Evolutionary conservation across 2,329 filamentous ascomycete species (phyloP), one percentile per base, ranked within the genome.

Genomic region (Hawksworthiomyces lignivorus): DNA sequence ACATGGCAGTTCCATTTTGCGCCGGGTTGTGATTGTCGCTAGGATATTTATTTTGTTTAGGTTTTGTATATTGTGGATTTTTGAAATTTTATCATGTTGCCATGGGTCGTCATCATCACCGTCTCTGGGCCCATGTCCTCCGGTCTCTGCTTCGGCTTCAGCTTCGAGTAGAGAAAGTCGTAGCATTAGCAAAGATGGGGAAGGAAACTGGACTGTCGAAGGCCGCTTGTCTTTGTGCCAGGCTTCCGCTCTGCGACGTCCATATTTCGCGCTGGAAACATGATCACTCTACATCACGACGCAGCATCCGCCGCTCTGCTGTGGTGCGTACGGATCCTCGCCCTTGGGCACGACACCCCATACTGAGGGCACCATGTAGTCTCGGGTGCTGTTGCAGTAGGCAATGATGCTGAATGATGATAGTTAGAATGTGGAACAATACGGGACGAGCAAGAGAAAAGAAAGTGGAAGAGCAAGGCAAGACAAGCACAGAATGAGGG

Each of bases 321-420:
- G 90, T 54, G 90, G 90, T 57, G 90, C 88, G 63, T 98, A 98
- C n/a, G 92, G 92, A 62, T 98, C 92, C 62, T 97, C 92, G 63
- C 85, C 83, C 73, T 88, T 90, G 60, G 94, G 87, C 51, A 97
- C 87, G 48, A 82, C 78, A 54, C 90, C 90, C 92, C 92, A 98
- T 64, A 94, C 86, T 41, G 88, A 94, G 39, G 89, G 89, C 41
- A 97, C 89, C 92, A 98, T 97, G 72, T 94, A 97, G 64, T 98
- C 92, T 65, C 90, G 85, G 55, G 92, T 96, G 66, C 87, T 89
- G 67, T 94, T 94, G 68, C 90, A 97, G 71, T 97, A 97, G 55
- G 87, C 86, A 63, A 97, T 97, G 63, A 97, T 85, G 65, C 92
- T 98, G 59, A 3, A 11, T 10, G 11, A 29, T 12, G 34, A 29